A percentile compares a stretch with the other conserved stretches of the same genome.
Evolutionary conservation across 169 alveolate genomes (phyloP).

Genomic region (Eimeria acervulina): DNA sequence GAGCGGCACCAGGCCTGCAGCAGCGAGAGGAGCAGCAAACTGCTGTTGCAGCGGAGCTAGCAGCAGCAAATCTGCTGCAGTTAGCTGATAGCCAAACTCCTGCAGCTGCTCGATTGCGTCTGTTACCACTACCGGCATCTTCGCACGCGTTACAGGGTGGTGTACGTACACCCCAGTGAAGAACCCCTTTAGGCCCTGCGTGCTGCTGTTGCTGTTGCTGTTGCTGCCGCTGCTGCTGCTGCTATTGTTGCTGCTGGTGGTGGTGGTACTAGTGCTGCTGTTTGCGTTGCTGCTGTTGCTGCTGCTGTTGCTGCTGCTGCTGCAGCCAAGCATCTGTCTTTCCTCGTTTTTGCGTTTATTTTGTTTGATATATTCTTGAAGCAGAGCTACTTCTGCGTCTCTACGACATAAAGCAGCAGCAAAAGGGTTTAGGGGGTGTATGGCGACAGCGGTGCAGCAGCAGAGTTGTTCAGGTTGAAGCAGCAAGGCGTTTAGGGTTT

Average conservation of each 20-base stretch:
- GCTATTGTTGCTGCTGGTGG: not conserved
- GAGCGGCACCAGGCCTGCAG: constrained; percentile 45
- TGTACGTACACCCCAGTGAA: constrained; percentile 20
- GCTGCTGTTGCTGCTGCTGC: too few relatives aligned
- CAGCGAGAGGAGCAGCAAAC: constrained; percentile 50
- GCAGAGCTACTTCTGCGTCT: not conserved
- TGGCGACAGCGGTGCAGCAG: not conserved
- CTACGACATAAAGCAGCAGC: not conserved
- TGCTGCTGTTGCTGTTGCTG: constrained; percentile 2
- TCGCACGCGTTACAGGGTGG: not conserved
- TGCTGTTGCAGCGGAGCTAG: constrained; percentile 23
- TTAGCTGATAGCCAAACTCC: not conserved
- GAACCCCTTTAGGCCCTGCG: not conserved
- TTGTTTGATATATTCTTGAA: too few relatives aligned
- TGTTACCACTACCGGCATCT: not conserved
- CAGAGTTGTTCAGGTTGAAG: not conserved
- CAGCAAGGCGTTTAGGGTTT: not conserved
- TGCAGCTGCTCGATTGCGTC: not conserved
- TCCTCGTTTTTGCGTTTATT: not conserved
- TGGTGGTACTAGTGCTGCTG: not conserved
- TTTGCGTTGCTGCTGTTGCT: too few relatives aligned
- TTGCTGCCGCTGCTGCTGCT: not conserved
- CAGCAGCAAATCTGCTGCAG: not conserved
- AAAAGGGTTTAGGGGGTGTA: not conserved
- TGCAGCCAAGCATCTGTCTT: too few relatives aligned